Conservation (phyloP, 73 alveolate species). For the Tetrahymena thermophila region DNA sequence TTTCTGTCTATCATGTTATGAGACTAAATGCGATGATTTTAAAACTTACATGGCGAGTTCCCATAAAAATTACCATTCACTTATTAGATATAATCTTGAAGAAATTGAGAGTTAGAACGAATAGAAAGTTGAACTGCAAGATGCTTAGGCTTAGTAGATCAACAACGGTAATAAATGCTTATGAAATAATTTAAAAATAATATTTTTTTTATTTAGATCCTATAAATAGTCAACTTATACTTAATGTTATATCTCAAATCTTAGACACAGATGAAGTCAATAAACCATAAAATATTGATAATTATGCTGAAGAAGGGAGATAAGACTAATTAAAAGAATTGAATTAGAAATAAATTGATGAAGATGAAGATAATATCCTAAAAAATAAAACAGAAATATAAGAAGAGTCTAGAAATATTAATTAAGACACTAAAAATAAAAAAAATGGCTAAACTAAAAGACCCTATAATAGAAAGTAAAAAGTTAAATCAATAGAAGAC, state of each 20-base stretch:
- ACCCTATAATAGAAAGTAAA: neutral
- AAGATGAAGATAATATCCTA: neutral
- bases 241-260: neutral
- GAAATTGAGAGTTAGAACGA: neutral
- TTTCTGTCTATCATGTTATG: slow-evolving; percentile 25
- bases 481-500: neutral
- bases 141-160: too few relatives aligned
- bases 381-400: neutral
- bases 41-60: slow-evolving; percentile 39
- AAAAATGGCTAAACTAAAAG: neutral
- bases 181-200: neutral
- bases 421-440: neutral
- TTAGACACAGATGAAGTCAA: neutral
- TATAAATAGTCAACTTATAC: neutral
- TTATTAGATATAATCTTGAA: slow-evolving; percentile 3
- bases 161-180: neutral
- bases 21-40: slow-evolving; percentile 26
- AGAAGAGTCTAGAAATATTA: neutral
- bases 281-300: neutral
- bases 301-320: neutral
- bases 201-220: neutral
- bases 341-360: neutral
- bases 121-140: neutral
- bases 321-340: neutral
- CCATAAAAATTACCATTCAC: slow-evolving; percentile 38